These are phyloP conservation scores for Carex parvula DNA, from an alignment of 176 grass and related monocot genomes.

Conservation along the genomic window DNA sequence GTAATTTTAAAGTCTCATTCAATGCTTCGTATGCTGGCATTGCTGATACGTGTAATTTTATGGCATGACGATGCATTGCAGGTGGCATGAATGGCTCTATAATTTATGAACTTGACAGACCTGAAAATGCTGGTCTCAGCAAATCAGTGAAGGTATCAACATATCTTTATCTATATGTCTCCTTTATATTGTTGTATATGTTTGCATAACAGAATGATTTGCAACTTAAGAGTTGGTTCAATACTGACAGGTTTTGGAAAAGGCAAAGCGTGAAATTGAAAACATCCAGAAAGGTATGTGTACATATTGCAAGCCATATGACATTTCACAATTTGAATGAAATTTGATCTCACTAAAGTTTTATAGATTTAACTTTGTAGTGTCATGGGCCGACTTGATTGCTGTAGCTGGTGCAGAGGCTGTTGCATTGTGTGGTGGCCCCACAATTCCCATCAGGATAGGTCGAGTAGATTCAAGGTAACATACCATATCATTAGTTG, in stretches of 20 bases:
- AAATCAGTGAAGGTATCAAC: conserved; percentile 68
- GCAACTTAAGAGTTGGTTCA: conserved; percentile 24
- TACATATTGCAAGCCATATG: neutral
- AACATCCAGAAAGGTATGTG: conserved; percentile 55
- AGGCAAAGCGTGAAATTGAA: conserved; percentile 70
- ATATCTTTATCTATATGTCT: neutral
- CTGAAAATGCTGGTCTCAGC: conserved; percentile 74
- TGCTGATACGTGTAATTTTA: neutral
- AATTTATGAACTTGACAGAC: conserved; percentile 88
- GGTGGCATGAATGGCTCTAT: conserved; percentile 97
- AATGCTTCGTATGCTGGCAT: neutral
- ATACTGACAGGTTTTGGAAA: conserved; percentile 63
- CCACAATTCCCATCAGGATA: conserved; percentile 63
- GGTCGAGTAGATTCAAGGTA: conserved; percentile 91
- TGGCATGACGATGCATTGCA: conserved; percentile 36
- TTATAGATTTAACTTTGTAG: conserved; percentile 32
- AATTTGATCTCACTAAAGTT: conserved; percentile 12
- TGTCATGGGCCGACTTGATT: conserved; percentile 97
- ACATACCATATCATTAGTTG: conserved; percentile 2
- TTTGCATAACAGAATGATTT: neutral
- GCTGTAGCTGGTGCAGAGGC: conserved; percentile 86
- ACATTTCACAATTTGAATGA: conserved; percentile 26
- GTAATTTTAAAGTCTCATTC: conserved; percentile 3
- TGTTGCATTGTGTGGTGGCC: conserved; percentile 77
- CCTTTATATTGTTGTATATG: neutral